Base-by-base conservation (phyloP, 306 rosid genomes). In the Corylus avellana region DNA sequence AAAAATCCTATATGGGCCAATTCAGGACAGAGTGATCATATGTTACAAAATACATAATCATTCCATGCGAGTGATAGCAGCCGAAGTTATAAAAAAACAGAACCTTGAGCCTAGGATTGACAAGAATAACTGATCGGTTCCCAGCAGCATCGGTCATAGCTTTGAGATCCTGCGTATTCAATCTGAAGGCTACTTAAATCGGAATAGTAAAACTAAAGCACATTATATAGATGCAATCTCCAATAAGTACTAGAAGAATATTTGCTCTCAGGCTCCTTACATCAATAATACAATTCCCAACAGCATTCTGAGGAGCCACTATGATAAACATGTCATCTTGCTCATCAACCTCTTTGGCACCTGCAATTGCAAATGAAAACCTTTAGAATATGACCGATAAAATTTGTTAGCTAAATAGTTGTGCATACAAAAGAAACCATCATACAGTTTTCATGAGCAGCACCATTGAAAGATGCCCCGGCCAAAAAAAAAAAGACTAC, bases 261-360 rank as follows among this genome's bases (percentile, higher is more conserved):
- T 77, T 71, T 62, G 64, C 78, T 72, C 42, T 59, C 66, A 32
- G 63, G 74, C 74, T 18, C 53, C 96, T 84, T 89, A 95, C 98
- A 59, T 92, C 97, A 72, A 95, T 92, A 58, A 95, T 92, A 85
- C 98, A 95, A 80, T 95, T 95, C 78, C 98, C 98, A 3, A 95
- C 96, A 75, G 98, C 98, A 84, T 95, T 95, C 84, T 95, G 98
- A 80, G 98, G 98, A 76, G 98, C 98, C 73, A 95, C 96, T 78
- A 95, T 80, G 84, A 95, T 86, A 83, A 89, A 95, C 82, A 95
- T 74, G 92, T 95, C 97, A 84, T 92, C 98, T 82, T 85, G 86
- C 78, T 89, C 94, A 55, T 92, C 96, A 83, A 95, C 98, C 74
- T 95, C 94, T 77, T 90, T 87, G 58, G 91, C 91, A 84, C 98